phyloP scores from a whole-genome alignment of 1,284 basidiomycete genomes.

The Malassezia arunalokei region DNA sequence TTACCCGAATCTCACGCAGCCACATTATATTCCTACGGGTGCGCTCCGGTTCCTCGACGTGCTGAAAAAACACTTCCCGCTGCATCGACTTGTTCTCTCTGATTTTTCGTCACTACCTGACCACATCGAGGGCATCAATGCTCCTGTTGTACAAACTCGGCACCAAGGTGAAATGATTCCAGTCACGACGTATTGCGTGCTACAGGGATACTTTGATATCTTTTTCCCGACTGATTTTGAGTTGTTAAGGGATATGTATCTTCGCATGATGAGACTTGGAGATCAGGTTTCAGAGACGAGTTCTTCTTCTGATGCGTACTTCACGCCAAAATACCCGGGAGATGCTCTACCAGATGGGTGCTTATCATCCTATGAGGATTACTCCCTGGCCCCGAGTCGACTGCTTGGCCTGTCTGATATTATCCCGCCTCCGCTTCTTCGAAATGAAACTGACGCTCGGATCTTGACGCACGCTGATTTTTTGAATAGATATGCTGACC shows the following conservation, averaged over 20 bases:
- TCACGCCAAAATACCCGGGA: constrained; percentile 4
- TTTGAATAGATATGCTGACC: constrained; percentile 65
- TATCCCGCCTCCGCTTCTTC: constrained; percentile 10
- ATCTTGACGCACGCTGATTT: constrained; percentile 60
- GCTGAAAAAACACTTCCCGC: constrained; percentile 72
- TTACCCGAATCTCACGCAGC: constrained; percentile 74
- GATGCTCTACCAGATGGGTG: neutral
- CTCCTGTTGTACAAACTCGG: constrained; percentile 92
- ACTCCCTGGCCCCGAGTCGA: neutral
- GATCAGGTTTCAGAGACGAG: neutral
- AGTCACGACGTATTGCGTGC: constrained; percentile 77
- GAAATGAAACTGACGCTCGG: neutral
- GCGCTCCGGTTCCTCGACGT: constrained; percentile 72
- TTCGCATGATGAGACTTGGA: constrained; percentile 23
- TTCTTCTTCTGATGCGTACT: neutral
- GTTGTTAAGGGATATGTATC: constrained; percentile 50
- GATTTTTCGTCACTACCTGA: constrained; percentile 85
- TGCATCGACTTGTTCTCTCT: constrained; percentile 77
- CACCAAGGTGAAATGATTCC: constrained; percentile 66
- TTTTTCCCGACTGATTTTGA: constrained; percentile 95
- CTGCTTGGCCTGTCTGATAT: constrained; percentile 4
- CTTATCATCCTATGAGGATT: constrained; percentile 6
- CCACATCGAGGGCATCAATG: constrained; percentile 66
- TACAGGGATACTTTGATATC: constrained; percentile 95
- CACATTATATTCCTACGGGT: constrained; percentile 86